Base-by-base conservation (phyloP, 352 stramenopile genomes). In the Globisporangium rhizosaccharum region DNA sequence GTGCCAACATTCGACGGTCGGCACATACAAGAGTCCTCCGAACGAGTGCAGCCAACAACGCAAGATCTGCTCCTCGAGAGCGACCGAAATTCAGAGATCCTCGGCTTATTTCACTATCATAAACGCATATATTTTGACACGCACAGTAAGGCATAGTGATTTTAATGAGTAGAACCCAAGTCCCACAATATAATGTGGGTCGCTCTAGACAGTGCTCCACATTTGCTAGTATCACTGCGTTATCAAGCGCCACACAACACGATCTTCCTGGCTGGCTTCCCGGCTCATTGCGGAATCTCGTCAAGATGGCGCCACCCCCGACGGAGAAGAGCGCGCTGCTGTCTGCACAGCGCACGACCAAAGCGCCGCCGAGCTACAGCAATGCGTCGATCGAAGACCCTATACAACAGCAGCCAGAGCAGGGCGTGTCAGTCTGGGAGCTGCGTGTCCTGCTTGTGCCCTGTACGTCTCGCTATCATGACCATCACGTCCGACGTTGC, bases 401-500 rank as follows among this genome's bases (percentile, higher is more conserved):
- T 1, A 9, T n/a, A 10, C 60, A 61, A 54, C 30, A 51, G 33
- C 47, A 62, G 9, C 56, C 60, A 54, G 25, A 51, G 33, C 47
- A 62, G 53, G 56, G 53, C 56, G 68, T 87, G 17, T 75, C 77
- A 14, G 28, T 77, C 42, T 86, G 76, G 71, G 73, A 88, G 51
- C 70, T 91, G 46, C 75, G 76, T 49, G 77, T 89, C 57, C 66
- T 91, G 60, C 74, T 91, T 26, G 64, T 80, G n/a, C 79, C 82
- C 26, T 91, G 82, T 91, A 76, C 58, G 73, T 56, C 2, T 14
- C 18, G 4, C 23, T 23, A 23, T 23, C 23, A 23, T 23, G 23
- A 23, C 23, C 23, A 23, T 23, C 23, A 23, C 23, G 23, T 23
- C 23, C 23, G 23, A 30, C 45, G 20, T 10, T 20, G 11, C 28